Evolutionary conservation across 1,139 yeast genomes (phyloP), one percentile per base, ranked within the genome.

Genomic region (Debaryomyces fabryi): DNA sequence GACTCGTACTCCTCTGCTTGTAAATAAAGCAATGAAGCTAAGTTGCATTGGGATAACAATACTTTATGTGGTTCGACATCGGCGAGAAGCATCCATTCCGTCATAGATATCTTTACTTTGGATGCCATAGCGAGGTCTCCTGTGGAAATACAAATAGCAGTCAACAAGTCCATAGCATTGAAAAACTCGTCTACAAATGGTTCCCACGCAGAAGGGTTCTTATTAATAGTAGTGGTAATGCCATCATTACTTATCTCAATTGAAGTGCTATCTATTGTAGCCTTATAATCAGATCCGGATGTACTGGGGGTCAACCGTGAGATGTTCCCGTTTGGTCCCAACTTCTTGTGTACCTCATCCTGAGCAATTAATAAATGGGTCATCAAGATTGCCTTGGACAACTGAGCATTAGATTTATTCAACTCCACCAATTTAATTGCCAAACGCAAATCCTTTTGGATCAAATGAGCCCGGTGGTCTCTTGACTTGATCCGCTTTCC

Each of bases 181-280:
- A 88, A 85, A 53, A 85, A 78, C 61, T 88, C 96, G 53, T 86
- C 90, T 30, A 85, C 71, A 58, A 86, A 88, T 2, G 92, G 91
- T 53, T 78, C 81, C 88, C 88, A 82, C 1, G 82, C 81, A 48
- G 74, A 76, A n/a, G 74, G 74, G 38, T 68, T 67, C 46, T 69
- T 68, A 15, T 62, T 56, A 16, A 69, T 52, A 3, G 59, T 50
- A 7, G 64, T 52, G n/a, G 58, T 58, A 8, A 53, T 57, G 9
- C 60, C 60, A 34, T 52, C 52, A 35, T 55, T 57, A 38, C 51
- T 52, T 15, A 64, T 51, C 35, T 56, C 52, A 15, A 64, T 61
- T 5, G 62, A 46, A 33, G 58, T 60, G 12, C 51, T 46, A 38
- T 54, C 59, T 15, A 58, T 42, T 9, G 57, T 49, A 5, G 64